Conservation (phyloP, 129 eudicot genomes). For the Tagetes erecta region DNA sequence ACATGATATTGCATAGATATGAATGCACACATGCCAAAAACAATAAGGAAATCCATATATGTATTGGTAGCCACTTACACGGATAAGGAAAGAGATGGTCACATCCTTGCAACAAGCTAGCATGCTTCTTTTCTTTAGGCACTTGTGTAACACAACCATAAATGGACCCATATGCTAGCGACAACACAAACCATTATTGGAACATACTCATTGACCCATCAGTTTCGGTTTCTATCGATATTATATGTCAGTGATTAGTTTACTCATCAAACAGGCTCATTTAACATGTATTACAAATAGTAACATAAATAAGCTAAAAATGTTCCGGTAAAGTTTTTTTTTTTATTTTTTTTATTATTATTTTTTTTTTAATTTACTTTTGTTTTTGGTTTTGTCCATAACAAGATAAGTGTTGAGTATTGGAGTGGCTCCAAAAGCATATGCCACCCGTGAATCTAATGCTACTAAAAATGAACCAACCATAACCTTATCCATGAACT, state of each 20-base stretch:
- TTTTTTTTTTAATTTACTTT: too few species aligned
- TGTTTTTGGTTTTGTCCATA: neutral
- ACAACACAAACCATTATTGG: constrained; percentile 23
- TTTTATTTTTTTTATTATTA: too few species aligned
- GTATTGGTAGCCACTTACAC: constrained; percentile 9
- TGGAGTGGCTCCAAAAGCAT: constrained; percentile 21
- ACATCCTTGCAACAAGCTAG: constrained; percentile 18
- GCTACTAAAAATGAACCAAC: constrained; percentile 11
- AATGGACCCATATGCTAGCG: constrained; percentile 33
- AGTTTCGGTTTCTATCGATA: constrained; percentile 6
- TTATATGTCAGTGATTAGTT: neutral
- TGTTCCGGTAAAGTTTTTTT: neutral
- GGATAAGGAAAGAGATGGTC: constrained; percentile 23
- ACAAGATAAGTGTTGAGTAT: constrained; percentile 6
- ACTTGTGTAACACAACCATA: constrained; percentile 17
- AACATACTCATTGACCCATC: constrained; percentile 17
- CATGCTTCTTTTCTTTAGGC: constrained; percentile 17
- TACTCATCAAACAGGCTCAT: neutral
- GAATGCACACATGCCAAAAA: neutral
- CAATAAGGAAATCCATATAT: constrained; percentile 11
- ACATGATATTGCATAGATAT: neutral
- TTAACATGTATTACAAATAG: neutral
- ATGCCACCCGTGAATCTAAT: constrained; percentile 28
- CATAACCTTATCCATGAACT: constrained; percentile 14
- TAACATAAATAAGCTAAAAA: neutral